phyloP scores from a whole-genome alignment of 1,284 basidiomycete species.

The Meripilus lineatus region DNA sequence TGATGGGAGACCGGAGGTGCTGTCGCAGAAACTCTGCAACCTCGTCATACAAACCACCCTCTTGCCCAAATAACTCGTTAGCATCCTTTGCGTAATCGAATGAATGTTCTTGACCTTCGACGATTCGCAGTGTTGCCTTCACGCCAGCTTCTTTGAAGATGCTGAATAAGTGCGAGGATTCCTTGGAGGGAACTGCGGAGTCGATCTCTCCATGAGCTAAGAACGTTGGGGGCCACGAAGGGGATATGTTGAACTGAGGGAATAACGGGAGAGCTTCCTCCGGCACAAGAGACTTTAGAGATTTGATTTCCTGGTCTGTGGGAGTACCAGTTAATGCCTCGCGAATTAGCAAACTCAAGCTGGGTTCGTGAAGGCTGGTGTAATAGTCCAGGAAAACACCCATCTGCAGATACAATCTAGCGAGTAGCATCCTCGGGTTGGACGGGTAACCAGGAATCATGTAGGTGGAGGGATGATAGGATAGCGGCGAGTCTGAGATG shows the following conservation, averaged over 20 bases:
- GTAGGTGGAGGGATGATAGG: slow-evolving; percentile 41
- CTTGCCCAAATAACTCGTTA: slow-evolving; percentile 27
- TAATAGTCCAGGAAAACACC: slow-evolving; percentile 57
- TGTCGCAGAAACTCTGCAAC: slow-evolving; percentile 27
- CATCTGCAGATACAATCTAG: slow-evolving; percentile 53
- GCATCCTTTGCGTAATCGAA: slow-evolving; percentile 47
- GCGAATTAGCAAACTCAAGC: slow-evolving; percentile 42
- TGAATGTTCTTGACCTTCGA: slow-evolving; percentile 49
- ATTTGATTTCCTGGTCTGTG: slow-evolving; percentile 8
- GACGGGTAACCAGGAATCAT: slow-evolving; percentile 51
- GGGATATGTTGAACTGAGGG: slow-evolving; percentile 43
- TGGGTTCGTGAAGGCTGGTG: slow-evolving; percentile 49
- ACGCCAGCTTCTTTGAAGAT: slow-evolving; percentile 37
- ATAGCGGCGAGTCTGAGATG: slow-evolving; percentile 41
- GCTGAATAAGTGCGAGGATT: slow-evolving; percentile 38
- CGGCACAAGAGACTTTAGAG: slow-evolving; percentile 28
- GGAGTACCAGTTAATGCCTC: slow-evolving; percentile 1
- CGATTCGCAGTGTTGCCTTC: slow-evolving; percentile 32
- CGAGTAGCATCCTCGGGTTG: slow-evolving; percentile 57
- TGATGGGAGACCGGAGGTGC: slow-evolving; percentile 3
- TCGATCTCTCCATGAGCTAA: slow-evolving; percentile 53
- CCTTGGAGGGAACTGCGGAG: slow-evolving; percentile 42
- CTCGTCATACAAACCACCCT: slow-evolving; percentile 29
- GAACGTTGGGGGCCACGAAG: slow-evolving; percentile 47
- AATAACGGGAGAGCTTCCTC: slow-evolving; percentile 38